Evolutionary conservation across 1,139 yeast species (phyloP).

Genomic region (Pichia sp.): DNA sequence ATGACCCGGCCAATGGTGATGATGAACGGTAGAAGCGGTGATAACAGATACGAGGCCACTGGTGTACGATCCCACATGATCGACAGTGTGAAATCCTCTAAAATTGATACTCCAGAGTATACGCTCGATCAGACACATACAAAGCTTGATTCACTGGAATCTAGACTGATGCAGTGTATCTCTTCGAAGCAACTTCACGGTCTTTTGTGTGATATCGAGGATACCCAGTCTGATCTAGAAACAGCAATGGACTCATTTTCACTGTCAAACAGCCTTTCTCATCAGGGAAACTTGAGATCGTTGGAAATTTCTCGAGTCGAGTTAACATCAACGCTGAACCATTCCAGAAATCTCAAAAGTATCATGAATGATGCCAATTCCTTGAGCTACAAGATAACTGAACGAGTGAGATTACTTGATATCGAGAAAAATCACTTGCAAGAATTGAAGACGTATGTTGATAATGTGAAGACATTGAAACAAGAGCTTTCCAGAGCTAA

Average conservation of each 20-base stretch:
- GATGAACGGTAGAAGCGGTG: too few relatives aligned
- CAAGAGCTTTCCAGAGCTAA: constrained; percentile 59
- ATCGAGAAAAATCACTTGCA: constrained; percentile 63
- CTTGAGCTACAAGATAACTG: constrained; percentile 60
- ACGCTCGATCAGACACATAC: too few relatives aligned
- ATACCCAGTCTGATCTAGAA: constrained; percentile 18
- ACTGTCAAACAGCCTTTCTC: constrained; percentile 13
- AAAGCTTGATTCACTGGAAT: too few relatives aligned
- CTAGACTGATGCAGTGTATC: too few relatives aligned
- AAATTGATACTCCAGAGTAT: too few relatives aligned
- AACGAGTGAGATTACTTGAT: constrained; percentile 62
- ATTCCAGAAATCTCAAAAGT: constrained; percentile 35
- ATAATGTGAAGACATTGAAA: constrained; percentile 54
- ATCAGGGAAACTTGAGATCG: constrained; percentile 20
- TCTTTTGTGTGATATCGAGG: constrained; percentile 16
- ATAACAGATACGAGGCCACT: too few relatives aligned
- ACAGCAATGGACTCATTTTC: constrained; percentile 14
- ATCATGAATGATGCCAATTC: constrained; percentile 54
- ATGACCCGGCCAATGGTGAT: too few relatives aligned
- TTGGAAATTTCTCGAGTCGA: constrained; percentile 33
- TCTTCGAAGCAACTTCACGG: constrained; percentile 13
- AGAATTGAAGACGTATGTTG: constrained; percentile 56
- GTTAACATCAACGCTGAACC: constrained; percentile 33
- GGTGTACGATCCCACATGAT: too few relatives aligned
- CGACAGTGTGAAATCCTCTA: too few relatives aligned